Evolutionary conservation across 805 yeast genomes (phyloP), one percentile per base, ranked within the genome.

Genomic region (Metschnikowia reukaufii): DNA sequence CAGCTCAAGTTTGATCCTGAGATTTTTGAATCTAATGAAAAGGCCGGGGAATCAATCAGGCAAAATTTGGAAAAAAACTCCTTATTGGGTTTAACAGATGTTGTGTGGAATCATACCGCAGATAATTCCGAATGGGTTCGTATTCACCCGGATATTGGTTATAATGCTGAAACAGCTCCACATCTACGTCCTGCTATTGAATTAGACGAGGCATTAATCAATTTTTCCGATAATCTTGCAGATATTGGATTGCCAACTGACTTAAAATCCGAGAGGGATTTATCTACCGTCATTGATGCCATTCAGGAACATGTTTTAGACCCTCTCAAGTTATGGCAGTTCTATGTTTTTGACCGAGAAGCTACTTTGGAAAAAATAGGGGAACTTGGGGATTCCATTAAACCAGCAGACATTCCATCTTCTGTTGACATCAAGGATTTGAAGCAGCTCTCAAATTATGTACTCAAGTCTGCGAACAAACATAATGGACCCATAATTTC

Each of bases 91-190:
- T 72, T 92, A 70, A 88, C 97, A 1, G 99, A 92, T 65, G 84
- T 94, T 25, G 98, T 92, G 1, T 83, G 90, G 76, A 92, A 92
- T 63, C 99, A 92, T 62, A 92, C 98, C 0, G 97, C 98, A 2
- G 77, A 88, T 62, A 88, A 92, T 66, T 89, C 98, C 0, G 65
- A 59, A 0, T 92, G 99, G 99, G 66, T 94, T 29, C 68, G 78
- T 36, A 86, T 83, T 2, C 90, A 88, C 56, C 97, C 98, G 0
- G 97, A 91, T 18, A 81, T 87, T 2, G 98, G 98, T 8, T 92
- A 92, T 67, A 87, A 88, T 48, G 76, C 76, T 20, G 78, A 77
- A 42, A 91, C 97, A 2, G 96, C 97, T 2, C 97, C 98, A 4
- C 97, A 92, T 67, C 75, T 92, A 52, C 73, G 63, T 12, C 68